Base-by-base conservation (phyloP, 441 rosid genomes). In the Aquilaria agallochum region DNA sequence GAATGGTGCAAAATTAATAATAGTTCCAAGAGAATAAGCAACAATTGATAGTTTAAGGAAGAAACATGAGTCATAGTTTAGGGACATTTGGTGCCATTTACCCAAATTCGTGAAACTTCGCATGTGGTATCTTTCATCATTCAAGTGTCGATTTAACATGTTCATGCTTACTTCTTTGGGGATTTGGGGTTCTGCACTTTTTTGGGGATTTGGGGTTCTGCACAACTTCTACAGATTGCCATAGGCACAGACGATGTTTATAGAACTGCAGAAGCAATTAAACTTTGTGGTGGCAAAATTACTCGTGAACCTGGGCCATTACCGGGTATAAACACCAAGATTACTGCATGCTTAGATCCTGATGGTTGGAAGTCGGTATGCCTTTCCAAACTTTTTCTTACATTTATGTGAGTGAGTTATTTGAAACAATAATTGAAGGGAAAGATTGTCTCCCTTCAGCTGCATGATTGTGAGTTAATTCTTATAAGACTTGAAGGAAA, bases 311-410 rank as follows among this genome's bases (percentile, higher is more conserved):
- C 99, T 56, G 97, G 97, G 58, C 99, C 97, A 0, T 79, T 91
- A 62, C 97, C 99, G 55, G 97, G 96, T 53, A 86, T 91, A 65
- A 89, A 74, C 78, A 91, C 97, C 30, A 95, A 89, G 84, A 89
- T 95, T 62, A 95, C 97, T 5, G 94, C 94, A 9, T 95, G 96
- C 85, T 74, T 95, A 70, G 99, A 95, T 76, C 97, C 97, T 3
- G 97, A 95, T 59, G 97, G 97, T 58, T 95, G 97, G 99, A 91
- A 91, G 64, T 45, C 91, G 81, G 99, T 95, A 87, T 27, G 86
- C 15, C 40, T 0, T 8, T 36, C 42, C 3, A 8, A 36, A 36
- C 42, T 36, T 36, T 36, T 4, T 2, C 5, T 36, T 36, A 5
- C 5, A 8, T 36, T 36, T 4, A 3, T 48, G 50, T 47, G 27